Evolutionary conservation across 352 stramenopile species (phyloP).

Genomic region (Phytophthora hibernalis): DNA sequence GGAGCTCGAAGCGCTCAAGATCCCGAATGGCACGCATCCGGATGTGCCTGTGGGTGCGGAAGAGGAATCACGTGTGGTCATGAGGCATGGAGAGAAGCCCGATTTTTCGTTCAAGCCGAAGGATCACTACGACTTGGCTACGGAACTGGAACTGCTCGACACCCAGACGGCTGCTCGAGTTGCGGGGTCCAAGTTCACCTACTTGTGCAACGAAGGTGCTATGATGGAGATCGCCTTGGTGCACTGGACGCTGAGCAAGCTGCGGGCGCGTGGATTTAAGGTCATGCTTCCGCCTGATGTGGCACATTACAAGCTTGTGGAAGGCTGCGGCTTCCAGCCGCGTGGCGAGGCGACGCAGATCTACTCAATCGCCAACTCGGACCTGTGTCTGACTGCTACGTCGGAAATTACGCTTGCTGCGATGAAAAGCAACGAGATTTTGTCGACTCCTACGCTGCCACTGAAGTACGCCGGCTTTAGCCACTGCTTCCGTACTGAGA

Average conservation of each 20-base stretch:
- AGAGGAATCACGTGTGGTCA: slow-evolving; percentile 59
- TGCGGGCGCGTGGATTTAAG: slow-evolving; percentile 75
- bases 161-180: slow-evolving; percentile 73
- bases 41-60: slow-evolving; percentile 70
- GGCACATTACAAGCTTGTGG: slow-evolving; percentile 82
- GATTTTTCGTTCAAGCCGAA: slow-evolving; percentile 66
- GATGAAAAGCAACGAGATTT: slow-evolving; percentile 80
- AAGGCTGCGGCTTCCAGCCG: slow-evolving; percentile 88
- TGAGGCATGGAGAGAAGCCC: slow-evolving; percentile 61
- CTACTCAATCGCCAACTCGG: slow-evolving; percentile 85
- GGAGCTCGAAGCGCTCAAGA: slow-evolving; percentile 75
- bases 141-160: slow-evolving; percentile 75
- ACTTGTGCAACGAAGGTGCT: slow-evolving; percentile 86
- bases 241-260: slow-evolving; percentile 79
- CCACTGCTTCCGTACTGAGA: slow-evolving; percentile 91
- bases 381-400: slow-evolving; percentile 86
- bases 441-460: slow-evolving; percentile 62
- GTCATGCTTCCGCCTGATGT: slow-evolving; percentile 85
- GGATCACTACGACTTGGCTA: slow-evolving; percentile 79
- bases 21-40: slow-evolving; percentile 82
- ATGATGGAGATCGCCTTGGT: slow-evolving; percentile 90
- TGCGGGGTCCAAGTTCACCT: slow-evolving; percentile 85
- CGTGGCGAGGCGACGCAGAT: slow-evolving; percentile 89
- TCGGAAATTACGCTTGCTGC: slow-evolving; percentile 88
- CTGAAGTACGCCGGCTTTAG: slow-evolving; percentile 84